Base-by-base conservation (phyloP, 371 early-diverging fungal genomes). In the Choanephora cucurbitarum region DNA sequence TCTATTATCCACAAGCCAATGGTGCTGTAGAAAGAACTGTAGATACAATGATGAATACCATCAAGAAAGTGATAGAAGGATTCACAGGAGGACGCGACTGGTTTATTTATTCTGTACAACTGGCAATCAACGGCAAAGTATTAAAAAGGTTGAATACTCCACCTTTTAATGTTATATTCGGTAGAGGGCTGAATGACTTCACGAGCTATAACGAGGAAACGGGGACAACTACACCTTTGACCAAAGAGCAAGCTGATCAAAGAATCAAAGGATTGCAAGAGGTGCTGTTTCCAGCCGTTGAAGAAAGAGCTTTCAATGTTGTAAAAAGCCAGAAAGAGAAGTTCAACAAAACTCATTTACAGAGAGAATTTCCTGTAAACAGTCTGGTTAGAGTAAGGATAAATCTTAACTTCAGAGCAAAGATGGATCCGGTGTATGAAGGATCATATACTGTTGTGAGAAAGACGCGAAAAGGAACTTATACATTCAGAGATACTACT, bases 201-300 rank as follows among this genome's bases (percentile, higher is more conserved):
- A 46, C 40, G 42, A 43, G 34, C 1, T 50, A 52, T 21, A 43
- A 52, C 5, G 18, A 31, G 24, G 55, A 49, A 34, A 23, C 43
- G 21, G 17, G 41, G 2, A 21, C 32, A 14, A 19, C 21, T 6
- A 5, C 32, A 18, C 6, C n/a, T 0, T 10, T 37, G 48, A 49
- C 18, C 24, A 62, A 15, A 23, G 40, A 6, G 24, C 17, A 19
- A 65, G 18, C 23, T 43, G 23, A 11, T 59, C 50, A 42, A 58
- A 18, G 62, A 59, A 32, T 40, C 59, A 0, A 3, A 44, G 9
- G n/a, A 52, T 37, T 52, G 62, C 0, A 39, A 62, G 49, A 57
- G n/a, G 23, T 57, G 7, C 58, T 67, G 4, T 71, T 67, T 19
- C 67, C 67, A 0, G 72, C 60, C 15, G 52, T 57, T 23, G 18